phyloP scores from a whole-genome alignment of 371 early-diverging fungal genomes.

The Mortierella sp. region DNA sequence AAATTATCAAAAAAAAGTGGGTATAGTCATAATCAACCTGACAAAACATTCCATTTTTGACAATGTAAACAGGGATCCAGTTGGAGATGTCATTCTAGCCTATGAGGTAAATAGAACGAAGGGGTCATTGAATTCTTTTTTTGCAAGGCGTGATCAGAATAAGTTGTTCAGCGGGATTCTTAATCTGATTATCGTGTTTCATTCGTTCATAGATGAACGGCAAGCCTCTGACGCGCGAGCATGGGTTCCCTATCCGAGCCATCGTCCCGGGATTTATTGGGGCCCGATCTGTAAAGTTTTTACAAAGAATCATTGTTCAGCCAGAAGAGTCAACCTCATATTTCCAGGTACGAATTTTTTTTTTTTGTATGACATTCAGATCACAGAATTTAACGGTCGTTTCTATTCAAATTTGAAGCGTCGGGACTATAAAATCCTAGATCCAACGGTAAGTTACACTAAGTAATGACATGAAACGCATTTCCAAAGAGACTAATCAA shows the following conservation, averaged over 20 bases:
- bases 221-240: constrained; percentile 77
- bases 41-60: background rate
- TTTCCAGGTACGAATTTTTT: background rate
- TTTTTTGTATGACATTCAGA: background rate
- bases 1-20: background rate
- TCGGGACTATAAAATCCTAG: constrained; percentile 88
- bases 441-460: constrained; percentile 70
- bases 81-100: constrained; percentile 86
- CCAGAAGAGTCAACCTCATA: constrained; percentile 40
- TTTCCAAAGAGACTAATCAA: too few species aligned
- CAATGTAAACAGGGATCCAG: constrained; percentile 66
- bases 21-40: background rate
- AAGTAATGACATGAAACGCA: too few species aligned
- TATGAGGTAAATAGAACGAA: constrained; percentile 62
- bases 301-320: constrained; percentile 66
- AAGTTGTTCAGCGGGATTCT: too few species aligned
- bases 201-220: constrained; percentile 81
- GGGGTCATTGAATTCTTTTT: too few species aligned
- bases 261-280: constrained; percentile 93
- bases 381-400: background rate
- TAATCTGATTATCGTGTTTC: background rate
- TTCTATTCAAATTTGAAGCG: constrained; percentile 54
- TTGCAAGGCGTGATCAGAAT: too few species aligned
- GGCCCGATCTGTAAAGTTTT: constrained; percentile 88
- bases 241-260: constrained; percentile 86